Evolutionary conservation across 306 rosid species (phyloP).

Genomic region (Cucurbita argyrosperma): DNA sequence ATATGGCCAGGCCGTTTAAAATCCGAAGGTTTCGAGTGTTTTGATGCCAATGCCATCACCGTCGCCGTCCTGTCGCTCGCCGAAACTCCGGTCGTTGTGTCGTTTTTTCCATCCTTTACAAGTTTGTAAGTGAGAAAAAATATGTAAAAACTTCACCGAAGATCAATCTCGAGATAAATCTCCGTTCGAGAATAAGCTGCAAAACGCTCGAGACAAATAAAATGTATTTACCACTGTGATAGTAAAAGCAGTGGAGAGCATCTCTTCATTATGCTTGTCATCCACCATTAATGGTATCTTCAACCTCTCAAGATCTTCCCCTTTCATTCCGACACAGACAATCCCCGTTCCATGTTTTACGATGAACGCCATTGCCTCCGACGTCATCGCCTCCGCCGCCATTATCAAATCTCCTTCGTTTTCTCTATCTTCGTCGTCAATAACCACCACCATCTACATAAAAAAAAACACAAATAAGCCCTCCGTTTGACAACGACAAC

Average conservation of each 20-base stretch:
- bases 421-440: slow-evolving; percentile 80
- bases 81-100: slow-evolving; percentile 87
- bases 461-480: neutral
- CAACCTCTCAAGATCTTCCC: slow-evolving; percentile 60
- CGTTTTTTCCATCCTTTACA: slow-evolving; percentile 52
- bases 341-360: slow-evolving; percentile 86
- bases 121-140: neutral
- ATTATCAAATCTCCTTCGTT: slow-evolving; percentile 88
- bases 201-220: too few relatives aligned
- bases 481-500: neutral
- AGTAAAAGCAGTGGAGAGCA: slow-evolving; percentile 62
- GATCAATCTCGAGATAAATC: too few relatives aligned
- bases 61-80: slow-evolving; percentile 77
- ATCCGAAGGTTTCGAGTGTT: slow-evolving; percentile 65
- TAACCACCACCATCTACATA: slow-evolving; percentile 62
- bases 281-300: slow-evolving; percentile 78
- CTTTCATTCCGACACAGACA: slow-evolving; percentile 71
- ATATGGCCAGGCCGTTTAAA: slow-evolving; percentile 95
- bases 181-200: too few relatives aligned
- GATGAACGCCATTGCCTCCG: slow-evolving; percentile 82
- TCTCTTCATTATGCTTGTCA: slow-evolving; percentile 53
- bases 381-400: slow-evolving; percentile 67
- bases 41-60: slow-evolving; percentile 71
- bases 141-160: too few relatives aligned
- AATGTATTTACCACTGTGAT: slow-evolving; percentile 53